Base-by-base conservation (phyloP, 2,329 filamentous ascomycete genomes). In the Diplodia mutila region DNA sequence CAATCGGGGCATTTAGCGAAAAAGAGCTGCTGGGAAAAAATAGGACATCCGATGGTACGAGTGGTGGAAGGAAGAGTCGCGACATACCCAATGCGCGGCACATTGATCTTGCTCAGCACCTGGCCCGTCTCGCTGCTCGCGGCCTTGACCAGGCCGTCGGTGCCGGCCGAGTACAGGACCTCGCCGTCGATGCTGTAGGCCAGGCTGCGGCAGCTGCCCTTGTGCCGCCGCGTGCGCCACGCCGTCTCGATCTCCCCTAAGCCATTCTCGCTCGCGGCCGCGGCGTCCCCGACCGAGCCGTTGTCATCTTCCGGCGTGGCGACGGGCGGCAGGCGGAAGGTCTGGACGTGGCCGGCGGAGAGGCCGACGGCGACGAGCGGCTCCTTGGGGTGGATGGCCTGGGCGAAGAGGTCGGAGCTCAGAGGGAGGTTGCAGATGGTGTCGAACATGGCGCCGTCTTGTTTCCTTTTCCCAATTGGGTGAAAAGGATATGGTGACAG, bases 381-480 rank as follows among this genome's bases (percentile, higher is more conserved):
- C 77, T 94, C 89, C 0, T 85, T 87, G 1, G 95, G 94, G 77
- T 99, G 95, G 23, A 97, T 83, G 14, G 90, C 91, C 79, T 97
- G 93, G 1, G 92, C 82, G 81, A 99, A 98, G 74, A 99, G 85
- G 75, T 98, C 95, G 67, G 91, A 87, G 68, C 87, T 87, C 55
- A 98, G 88, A 70, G 94, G 93, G 54, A 98, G 87, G 29, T 91
- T 93, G 84, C 94, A 97, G 71, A 97, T 86, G 71, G 93, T 97
- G 79, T 97, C 93, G 76, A 96, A 92, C 92, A 96, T 96, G 18
- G 8, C 9, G 18, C 7, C 3, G 29, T 51, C 14, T 12, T 6
- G 25, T 5, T 18, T 25, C 51, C 51, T 4, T n/a, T 11, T 34
- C 52, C 52, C 18, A 34, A 16, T 32, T 54, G 23, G 54, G 12